These are phyloP conservation scores for Dioscorea zingiberensis DNA, from an alignment of 106 monocot species.

Conservation along the genomic window DNA sequence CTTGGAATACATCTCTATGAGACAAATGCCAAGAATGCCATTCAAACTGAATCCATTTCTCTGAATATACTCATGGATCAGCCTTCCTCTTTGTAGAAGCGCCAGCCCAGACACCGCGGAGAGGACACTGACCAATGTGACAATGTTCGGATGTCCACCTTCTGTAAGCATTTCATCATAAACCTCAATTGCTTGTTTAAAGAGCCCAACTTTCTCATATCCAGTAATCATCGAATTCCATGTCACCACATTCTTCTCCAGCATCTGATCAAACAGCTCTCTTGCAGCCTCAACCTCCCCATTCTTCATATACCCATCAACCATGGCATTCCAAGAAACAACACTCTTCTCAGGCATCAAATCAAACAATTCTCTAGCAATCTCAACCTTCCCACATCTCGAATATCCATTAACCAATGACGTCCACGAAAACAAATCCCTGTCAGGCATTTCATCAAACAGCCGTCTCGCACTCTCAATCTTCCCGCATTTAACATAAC, in stretches of 20 bases:
- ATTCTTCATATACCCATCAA: conserved; percentile 25
- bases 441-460: conserved; percentile 15
- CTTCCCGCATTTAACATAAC: conserved; percentile 6
- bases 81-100: conserved; percentile 8
- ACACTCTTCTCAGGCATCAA: conserved; percentile 4
- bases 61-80: conserved; percentile 5
- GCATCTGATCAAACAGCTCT: conserved; percentile 24
- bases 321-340: conserved; percentile 36
- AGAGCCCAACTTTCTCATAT: conserved; percentile 5
- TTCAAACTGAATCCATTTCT: conserved; percentile 7
- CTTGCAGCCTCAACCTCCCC: conserved; percentile 17
- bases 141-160: neutral
- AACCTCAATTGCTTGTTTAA: conserved; percentile 3
- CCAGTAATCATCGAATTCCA: conserved; percentile 28
- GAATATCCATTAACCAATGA: conserved; percentile 19
- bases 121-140: conserved; percentile 13
- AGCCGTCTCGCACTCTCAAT: neutral
- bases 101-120: conserved; percentile 16
- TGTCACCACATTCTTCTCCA: conserved; percentile 14
- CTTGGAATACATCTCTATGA: conserved; percentile 24
- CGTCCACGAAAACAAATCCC: conserved; percentile 14
- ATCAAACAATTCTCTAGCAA: conserved; percentile 11
- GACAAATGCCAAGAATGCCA: conserved; percentile 16
- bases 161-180: conserved; percentile 3
- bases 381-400: conserved; percentile 3